Evolutionary conservation across 495 filamentous ascomycete genomes (phyloP), one percentile per base, ranked within the genome.

Genomic region (Aspergillus incahuasiensis): DNA sequence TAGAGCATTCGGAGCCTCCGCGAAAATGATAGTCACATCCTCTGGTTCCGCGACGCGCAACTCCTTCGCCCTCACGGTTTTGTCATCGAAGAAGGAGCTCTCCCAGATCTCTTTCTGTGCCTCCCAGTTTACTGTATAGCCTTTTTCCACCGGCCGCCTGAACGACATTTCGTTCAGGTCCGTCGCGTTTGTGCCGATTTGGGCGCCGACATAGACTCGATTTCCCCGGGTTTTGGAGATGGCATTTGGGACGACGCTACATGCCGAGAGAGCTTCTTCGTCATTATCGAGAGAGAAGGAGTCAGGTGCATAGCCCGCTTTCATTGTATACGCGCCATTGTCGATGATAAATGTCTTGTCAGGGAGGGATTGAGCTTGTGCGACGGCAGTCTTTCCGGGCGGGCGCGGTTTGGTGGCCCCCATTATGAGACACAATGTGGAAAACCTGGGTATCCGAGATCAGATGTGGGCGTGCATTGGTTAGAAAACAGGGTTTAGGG

Each of bases 61-160:
- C 6, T 68, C 65, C 49, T 71, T 77, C 48, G 60, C 64, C 54
- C 60, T 79, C 41, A 76, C 79, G 30, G 85, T 86, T 58, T 85
- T 86, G 41, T 85, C 78, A 58, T 90, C 86, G 60, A 96, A 85
- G 68, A 97, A 95, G 28, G 89, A 82, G 61, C 85, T 83, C 61
- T 97, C 91, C 94, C 94, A 99, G 9, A 98, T 91, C 60, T 94
- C 92, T 68, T 88, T 91, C 76, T 99, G 85, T 0, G 86, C 87
- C 67, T 97, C 95, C 94, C 94, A 99, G 63, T 95, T 97, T 45
- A 96, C 90, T 35, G 96, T 77, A 66, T 88, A 97, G 25, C 94
- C 94, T 70, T 94, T 96, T 74, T 99, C 94, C 19, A 97, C 88
- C 0, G 94, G 94, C 12, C 94, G 82, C 34, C 91, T 83, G 62